phyloP scores from a whole-genome alignment of 305 asterid genomes.

The Striga hermonthica region DNA sequence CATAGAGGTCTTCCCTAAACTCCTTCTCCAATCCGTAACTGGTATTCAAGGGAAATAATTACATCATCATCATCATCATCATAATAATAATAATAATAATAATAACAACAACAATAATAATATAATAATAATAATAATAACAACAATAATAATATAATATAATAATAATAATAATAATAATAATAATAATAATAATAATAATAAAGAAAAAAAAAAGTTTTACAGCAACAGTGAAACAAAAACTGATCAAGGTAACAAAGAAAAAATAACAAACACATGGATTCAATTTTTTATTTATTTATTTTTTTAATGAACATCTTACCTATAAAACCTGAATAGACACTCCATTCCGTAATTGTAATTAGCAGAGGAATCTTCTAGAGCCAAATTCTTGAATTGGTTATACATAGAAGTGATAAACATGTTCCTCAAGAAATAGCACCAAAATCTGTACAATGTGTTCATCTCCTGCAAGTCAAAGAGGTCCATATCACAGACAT shows the following conservation, averaged over 20 bases:
- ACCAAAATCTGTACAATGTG: conserved; percentile 86
- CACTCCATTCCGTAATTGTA: conserved; percentile 82
- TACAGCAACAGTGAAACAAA: conserved; percentile 4
- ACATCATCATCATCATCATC: too few species aligned
- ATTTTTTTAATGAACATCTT: conserved; percentile 4
- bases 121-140: conserved; percentile 3
- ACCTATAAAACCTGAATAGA: conserved; percentile 87
- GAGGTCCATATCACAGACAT: conserved; percentile 25
- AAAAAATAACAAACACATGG: not conserved
- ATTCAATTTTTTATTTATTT: too few species aligned
- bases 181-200: conserved; percentile 10
- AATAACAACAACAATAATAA: conserved; percentile 1
- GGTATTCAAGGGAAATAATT: conserved; percentile 21
- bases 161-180: conserved; percentile 2
- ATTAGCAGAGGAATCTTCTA: conserved; percentile 82
- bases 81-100: conserved; percentile 5
- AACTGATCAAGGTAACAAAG: not conserved
- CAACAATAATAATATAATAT: not conserved
- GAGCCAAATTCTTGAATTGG: conserved; percentile 68
- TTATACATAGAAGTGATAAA: conserved; percentile 74
- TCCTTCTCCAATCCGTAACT: conserved; percentile 94
- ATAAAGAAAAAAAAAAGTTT: conserved; percentile 6
- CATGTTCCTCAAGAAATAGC: conserved; percentile 68
- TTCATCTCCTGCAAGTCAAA: conserved; percentile 84
- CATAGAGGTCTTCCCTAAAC: conserved; percentile 63